Base-by-base conservation (phyloP, 164 flowering plant species). In the Aristolochia fimbriata region DNA sequence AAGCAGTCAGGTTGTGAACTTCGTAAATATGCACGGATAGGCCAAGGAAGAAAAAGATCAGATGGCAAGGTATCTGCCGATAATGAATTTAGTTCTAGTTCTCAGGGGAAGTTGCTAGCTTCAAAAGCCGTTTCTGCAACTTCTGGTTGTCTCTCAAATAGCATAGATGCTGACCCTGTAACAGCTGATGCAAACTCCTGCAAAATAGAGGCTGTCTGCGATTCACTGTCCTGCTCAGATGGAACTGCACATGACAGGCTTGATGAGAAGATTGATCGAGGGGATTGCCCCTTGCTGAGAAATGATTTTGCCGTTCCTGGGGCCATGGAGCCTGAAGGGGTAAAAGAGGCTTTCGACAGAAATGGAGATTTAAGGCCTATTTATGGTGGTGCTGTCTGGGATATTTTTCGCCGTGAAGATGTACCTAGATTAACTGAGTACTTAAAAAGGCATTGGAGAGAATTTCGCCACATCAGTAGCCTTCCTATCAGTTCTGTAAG, bases 321-420 rank as follows among this genome's bases (percentile, higher is more conserved):
- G 50, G 46, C 67, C 21, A 14, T 15, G 25, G 23, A 61, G 19
- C 30, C 57, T 11, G 65, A 54, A 50, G 56, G 3, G 15, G 46
- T 22, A 46, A 43, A 63, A n/a, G 51, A 52, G 31, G 27, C 57
- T 65, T 22, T 47, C 56, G 51, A 27, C 17, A 58, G 33, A 53
- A 60, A 37, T n/a, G 25, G 55, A 21, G 21, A 30, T 57, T 59
- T 69, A 12, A 70, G 65, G 50, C 54, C 37, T 64, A 60, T 16
- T 21, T 57, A 68, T 66, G 91, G 91, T 58, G 87, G 87, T 76
- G 94, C 91, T 65, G 70, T 86, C 60, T 89, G 96, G 96, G 94
- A 89, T 68, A 85, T 89, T 19, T 89, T 88, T 23, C 80, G 96
- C 15, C 70, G 96, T 71, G 67, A 88, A 70, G 96, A 88, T 77